Base-by-base conservation (phyloP, 768 basidiomycete genomes). In the Megacollybia marginata region DNA sequence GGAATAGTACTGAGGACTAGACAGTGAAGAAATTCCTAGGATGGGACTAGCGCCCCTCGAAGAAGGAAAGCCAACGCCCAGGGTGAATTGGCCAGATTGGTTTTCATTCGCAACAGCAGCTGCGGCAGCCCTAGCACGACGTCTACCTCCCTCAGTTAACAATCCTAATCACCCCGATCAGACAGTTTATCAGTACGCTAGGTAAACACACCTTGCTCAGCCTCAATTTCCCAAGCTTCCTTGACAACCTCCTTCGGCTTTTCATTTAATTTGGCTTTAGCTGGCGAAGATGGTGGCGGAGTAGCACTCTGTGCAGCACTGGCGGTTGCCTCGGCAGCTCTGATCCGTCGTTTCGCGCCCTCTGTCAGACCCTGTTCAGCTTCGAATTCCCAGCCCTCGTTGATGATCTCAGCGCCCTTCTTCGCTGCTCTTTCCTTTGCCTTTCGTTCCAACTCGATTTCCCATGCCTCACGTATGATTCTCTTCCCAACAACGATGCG, bases 381-480 rank as follows among this genome's bases (percentile, higher is more conserved):
- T 5, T 15, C 13, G 5, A 33, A 3, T 15, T 33, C 28, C 46
- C 28, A 47, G 11, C 7, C 15, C 23, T 45, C 46, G 2, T 28
- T 11, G 43, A 10, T 15, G 32, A 59, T 55, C 43, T 52, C 58
- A 57, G 61, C 62, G 47, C 55, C 48, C 47, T 67, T 63, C 45
- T 65, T 68, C 28, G 62, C 67, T 42, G 55, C 62, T 33, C 71
- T 71, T n/a, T 62, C 62, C 49, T 73, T 77, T 4, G 69, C 57
- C 43, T 75, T 71, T 45, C 71, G 67, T 57, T 92, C 88, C 15
- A 80, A 69, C 59, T 88, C 88, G 11, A 92, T 54, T 60, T 92
- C 90, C 89, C 89, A 91, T 32, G 76, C 64, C 63, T 92, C 89
- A 59, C 80, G 81, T 50, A 85, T 58, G 20, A 88, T 68, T 55